A percentile compares a stretch with the other conserved stretches of the same genome.
These are phyloP conservation scores for Chlorella ohadii DNA, from an alignment of 139 green algal genomes.

Conservation along the genomic window DNA sequence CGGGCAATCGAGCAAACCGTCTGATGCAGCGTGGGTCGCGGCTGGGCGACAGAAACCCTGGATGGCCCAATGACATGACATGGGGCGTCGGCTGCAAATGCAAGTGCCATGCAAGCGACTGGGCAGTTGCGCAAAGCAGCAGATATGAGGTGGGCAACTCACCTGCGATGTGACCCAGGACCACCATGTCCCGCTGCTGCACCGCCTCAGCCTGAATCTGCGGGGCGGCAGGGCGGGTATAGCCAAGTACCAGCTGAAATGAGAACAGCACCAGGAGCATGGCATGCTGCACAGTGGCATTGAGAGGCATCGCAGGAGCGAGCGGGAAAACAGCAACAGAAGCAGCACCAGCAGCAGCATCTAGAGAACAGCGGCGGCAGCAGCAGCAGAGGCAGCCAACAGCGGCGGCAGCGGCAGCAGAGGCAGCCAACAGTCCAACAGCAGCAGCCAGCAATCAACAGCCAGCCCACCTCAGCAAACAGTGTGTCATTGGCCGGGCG, in stretches of 20 bases:
- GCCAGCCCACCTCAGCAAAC: conserved; percentile 42
- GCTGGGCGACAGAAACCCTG: too few species aligned
- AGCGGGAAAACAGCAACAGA: not conserved
- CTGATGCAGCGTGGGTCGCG: too few species aligned
- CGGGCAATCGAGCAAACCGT: too few species aligned
- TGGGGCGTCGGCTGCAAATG: too few species aligned
- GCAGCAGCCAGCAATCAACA: not conserved
- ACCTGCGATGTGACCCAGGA: conserved; percentile 40
- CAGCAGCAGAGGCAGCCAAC: not conserved
- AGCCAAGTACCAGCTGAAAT: too few species aligned
- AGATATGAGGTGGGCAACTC: too few species aligned
- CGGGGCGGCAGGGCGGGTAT: not conserved
- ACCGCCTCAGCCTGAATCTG: conserved; percentile 44
- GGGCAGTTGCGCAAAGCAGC: too few species aligned
- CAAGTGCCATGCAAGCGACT: too few species aligned
- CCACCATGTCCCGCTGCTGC: conserved; percentile 40
- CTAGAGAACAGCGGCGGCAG: too few species aligned
- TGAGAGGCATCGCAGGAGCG: too few species aligned
- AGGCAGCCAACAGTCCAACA: not conserved
- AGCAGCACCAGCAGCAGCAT: not conserved
- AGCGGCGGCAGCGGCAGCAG: not conserved
- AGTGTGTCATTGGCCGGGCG: conserved; percentile 20
- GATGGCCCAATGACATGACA: too few species aligned
- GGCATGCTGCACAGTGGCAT: too few species aligned
- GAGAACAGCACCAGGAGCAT: not conserved